phyloP scores from a whole-genome alignment of 192 early-diverging fungal species.

The Coemansia sp. region DNA sequence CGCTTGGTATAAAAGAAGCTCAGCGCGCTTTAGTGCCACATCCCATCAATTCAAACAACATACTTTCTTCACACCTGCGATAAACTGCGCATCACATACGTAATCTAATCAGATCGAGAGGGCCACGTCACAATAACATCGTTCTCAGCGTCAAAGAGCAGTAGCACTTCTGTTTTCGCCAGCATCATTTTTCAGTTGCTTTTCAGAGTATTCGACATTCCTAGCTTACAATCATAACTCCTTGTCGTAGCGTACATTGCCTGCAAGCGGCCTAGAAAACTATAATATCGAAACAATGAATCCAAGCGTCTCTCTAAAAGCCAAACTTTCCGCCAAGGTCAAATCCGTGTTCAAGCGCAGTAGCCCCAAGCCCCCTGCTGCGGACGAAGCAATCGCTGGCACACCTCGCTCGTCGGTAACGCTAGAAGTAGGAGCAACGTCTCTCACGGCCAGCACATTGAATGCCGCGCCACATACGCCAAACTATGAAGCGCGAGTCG shows the following conservation, averaged over 20 bases:
- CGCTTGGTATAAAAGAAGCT: background rate
- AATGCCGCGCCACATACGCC: background rate
- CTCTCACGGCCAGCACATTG: background rate
- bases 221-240: too few relatives aligned
- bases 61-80: too few relatives aligned
- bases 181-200: too few relatives aligned
- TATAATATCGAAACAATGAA: conserved; percentile 2
- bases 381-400: background rate
- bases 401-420: conserved; percentile 19
- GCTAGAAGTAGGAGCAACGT: background rate
- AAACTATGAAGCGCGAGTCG: conserved; percentile 25
- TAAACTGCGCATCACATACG: too few relatives aligned
- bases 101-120: too few relatives aligned
- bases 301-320: background rate
- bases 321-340: conserved; percentile 6
- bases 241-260: too few relatives aligned
- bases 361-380: background rate
- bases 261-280: too few relatives aligned
- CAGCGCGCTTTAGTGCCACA: background rate
- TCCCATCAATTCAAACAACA: too few relatives aligned
- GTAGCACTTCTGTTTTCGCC: too few relatives aligned
- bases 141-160: too few relatives aligned
- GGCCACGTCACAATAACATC: too few relatives aligned
- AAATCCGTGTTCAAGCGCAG: background rate
- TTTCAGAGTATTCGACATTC: background rate